Evolutionary conservation across 2,329 filamentous ascomycete species (phyloP).

Genomic region (Tetracladium maxilliforme): DNA sequence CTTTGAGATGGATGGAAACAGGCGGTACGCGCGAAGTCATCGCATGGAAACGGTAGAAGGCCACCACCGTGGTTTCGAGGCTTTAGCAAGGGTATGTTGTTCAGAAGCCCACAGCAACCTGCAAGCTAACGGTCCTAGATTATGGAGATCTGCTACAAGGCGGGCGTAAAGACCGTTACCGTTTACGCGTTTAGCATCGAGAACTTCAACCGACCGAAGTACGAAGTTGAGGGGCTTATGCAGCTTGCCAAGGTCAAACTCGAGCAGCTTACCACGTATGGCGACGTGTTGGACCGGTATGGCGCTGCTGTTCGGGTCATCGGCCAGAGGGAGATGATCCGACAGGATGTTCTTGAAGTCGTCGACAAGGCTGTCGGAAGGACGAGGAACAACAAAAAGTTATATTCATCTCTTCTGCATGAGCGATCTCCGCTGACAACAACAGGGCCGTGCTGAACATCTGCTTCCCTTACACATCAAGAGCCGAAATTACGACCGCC

Average conservation of each 20-base stretch:
- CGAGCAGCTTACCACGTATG: constrained; percentile 80
- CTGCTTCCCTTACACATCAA: constrained; percentile 93
- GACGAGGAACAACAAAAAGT: constrained; percentile 79
- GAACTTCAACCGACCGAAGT: constrained; percentile 94
- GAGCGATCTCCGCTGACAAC: constrained; percentile 4
- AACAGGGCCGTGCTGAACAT: constrained; percentile 64
- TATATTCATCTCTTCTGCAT: constrained; percentile 1
- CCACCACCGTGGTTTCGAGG: constrained; percentile 91
- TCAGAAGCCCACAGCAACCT: neutral
- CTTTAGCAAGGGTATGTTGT: constrained; percentile 61
- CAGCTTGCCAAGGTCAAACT: constrained; percentile 94
- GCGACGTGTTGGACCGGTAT: constrained; percentile 83
- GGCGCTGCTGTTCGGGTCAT: constrained; percentile 77
- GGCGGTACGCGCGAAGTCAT: constrained; percentile 78
- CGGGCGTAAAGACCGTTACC: constrained; percentile 89
- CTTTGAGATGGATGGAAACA: constrained; percentile 99
- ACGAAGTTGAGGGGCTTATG: constrained; percentile 95
- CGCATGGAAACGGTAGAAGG: constrained; percentile 95
- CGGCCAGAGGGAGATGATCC: constrained; percentile 71
- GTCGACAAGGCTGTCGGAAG: constrained; percentile 76
- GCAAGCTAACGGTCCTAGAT: constrained; percentile 36
- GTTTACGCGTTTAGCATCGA: constrained; percentile 99
- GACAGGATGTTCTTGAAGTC: constrained; percentile 75
- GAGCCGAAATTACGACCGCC: constrained; percentile 86
- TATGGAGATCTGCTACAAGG: constrained; percentile 96